These are phyloP conservation scores for Fusarium anthophilum DNA, from an alignment of 2,329 filamentous ascomycete genomes.

Conservation along the genomic window DNA sequence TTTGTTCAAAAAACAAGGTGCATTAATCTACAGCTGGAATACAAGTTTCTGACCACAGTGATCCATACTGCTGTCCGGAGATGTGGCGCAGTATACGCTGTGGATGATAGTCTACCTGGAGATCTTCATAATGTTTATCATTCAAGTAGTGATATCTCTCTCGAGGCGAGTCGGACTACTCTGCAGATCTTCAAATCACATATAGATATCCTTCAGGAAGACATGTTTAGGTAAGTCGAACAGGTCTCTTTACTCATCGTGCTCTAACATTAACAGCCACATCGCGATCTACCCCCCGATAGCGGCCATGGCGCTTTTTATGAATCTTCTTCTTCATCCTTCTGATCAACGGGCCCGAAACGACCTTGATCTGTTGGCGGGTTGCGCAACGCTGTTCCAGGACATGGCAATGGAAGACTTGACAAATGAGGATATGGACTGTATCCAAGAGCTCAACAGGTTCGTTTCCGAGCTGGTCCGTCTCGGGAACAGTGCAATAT, in stretches of 20 bases:
- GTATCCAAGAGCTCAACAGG: background rate
- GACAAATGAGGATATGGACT: background rate
- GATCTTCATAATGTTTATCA: conserved; percentile 1
- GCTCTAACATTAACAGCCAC: background rate
- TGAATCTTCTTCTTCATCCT: background rate
- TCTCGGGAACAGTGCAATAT: background rate
- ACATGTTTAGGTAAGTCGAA: background rate
- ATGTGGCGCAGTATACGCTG: background rate
- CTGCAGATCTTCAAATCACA: background rate
- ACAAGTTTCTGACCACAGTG: background rate
- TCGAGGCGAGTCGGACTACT: background rate
- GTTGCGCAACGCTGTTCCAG: background rate
- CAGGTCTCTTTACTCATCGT: rapidly evolving
- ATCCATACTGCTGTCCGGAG: background rate
- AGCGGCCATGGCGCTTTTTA: background rate
- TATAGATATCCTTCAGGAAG: background rate
- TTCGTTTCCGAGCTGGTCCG: background rate
- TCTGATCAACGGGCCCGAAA: background rate
- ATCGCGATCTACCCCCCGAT: background rate
- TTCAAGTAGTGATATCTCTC: background rate
- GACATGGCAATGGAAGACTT: background rate
- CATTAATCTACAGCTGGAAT: background rate
- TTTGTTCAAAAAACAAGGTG: background rate
- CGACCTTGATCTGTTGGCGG: background rate
- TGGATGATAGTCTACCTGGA: background rate